Evolutionary conservation across 2,329 filamentous ascomycete genomes (phyloP).

Genomic region (Nigrograna mackinnonii): DNA sequence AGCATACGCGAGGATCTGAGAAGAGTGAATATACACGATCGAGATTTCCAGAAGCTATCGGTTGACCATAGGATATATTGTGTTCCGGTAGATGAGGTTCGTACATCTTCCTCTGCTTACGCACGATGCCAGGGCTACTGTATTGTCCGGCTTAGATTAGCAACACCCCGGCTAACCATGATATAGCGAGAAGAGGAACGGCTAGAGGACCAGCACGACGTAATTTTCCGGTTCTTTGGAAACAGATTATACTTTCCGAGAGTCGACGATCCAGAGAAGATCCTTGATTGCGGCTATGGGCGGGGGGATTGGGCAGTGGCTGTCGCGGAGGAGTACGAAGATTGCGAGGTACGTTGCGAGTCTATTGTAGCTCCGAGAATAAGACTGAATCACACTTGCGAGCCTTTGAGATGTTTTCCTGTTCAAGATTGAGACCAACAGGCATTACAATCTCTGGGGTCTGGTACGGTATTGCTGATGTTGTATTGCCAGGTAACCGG

Average conservation of each 20-base stretch:
- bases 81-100: constrained; percentile 40
- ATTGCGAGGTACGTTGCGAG: constrained; percentile 42
- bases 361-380: too few species aligned
- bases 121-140: not conserved
- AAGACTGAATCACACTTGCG: too few species aligned
- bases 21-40: constrained; percentile 37
- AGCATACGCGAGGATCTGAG: constrained; percentile 13
- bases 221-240: constrained; percentile 35
- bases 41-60: constrained; percentile 42
- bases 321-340: constrained; percentile 39
- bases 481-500: constrained; percentile 35
- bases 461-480: too few species aligned
- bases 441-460: too few species aligned
- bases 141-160: not conserved
- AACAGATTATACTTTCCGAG: constrained; percentile 30
- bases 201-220: constrained; percentile 35
- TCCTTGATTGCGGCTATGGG: constrained; percentile 46
- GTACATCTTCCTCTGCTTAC: too few species aligned
- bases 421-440: not conserved
- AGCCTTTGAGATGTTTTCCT: too few species aligned
- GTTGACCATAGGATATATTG: constrained; percentile 42
- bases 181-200: constrained; percentile 40
- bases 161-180: constrained; percentile 7
- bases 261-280: constrained; percentile 32
- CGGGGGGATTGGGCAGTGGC: constrained; percentile 41